Evolutionary conservation across 495 filamentous ascomycete species (phyloP), one percentile per base, ranked within the genome.

Genomic region (Sphaerosporella brunnea): DNA sequence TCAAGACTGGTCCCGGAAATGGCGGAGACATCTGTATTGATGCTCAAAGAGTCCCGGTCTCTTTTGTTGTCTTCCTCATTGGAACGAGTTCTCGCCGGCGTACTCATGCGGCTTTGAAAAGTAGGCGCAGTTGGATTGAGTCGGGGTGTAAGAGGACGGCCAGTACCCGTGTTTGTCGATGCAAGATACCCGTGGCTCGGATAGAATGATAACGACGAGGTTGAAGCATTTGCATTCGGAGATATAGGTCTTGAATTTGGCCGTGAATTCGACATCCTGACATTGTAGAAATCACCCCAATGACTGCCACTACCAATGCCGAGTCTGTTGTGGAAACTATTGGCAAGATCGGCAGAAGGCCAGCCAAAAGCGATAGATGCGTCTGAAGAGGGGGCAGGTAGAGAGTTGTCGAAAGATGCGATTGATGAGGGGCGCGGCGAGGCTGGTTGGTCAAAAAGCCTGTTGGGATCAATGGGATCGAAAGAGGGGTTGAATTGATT

Each of bases 311-410:
- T 11, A 2, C 10, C n/a, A 40, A n/a, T 10, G 8, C 10, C 16
- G 20, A 43, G 20, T 19, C 39, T 43, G 18, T 25, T 43, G 40
- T 56, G 45, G 10, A 50, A 49, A 16, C 63, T 62, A 16, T 75
- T 71, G 8, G 63, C 62, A 7, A 68, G 66, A 16, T 75, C 72
- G 8, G 63, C 62, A 5, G 69, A 67, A 2, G 72, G 71, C 76
- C 78, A 78, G 1, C 75, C 75, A 51, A 80, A 78, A 24, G 75
- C 73, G 34, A 71, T 73, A 23, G 78, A 82, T 8, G 60, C 58
- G 37, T 90, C 84, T 7, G 78, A 84, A 2, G 84, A 88, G 0
- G 84, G 84, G 48, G 82, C 73, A 1, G 82, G 80, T 37, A 88
- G 69, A 32, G 65, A 59, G 30, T 73, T 72, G 43, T 90, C 84